Evolutionary conservation across 306 rosid genomes (phyloP).

Genomic region (Prosopis cineraria): DNA sequence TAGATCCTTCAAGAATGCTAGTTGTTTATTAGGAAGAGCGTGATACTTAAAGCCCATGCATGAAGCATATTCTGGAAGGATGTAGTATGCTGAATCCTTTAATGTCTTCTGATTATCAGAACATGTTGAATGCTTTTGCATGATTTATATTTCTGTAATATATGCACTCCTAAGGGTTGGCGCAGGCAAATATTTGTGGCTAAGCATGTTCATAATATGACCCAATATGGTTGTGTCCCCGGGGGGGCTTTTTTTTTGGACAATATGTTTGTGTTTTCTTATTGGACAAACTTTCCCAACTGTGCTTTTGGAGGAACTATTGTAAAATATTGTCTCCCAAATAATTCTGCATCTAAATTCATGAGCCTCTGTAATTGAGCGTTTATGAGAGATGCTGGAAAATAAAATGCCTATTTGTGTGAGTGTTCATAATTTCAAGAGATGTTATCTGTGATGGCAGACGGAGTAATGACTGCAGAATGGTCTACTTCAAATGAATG

Average conservation of each 20-base stretch:
- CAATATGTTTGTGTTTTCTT: slow-evolving; percentile 2
- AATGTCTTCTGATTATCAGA: not conserved
- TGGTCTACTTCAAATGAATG: slow-evolving; percentile 95
- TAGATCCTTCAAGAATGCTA: not conserved
- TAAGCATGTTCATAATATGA: not conserved
- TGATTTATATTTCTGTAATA: not conserved
- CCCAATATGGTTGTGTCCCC: not conserved
- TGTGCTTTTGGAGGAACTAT: slow-evolving; percentile 10
- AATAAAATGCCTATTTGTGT: slow-evolving; percentile 1
- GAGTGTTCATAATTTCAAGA: slow-evolving; percentile 16
- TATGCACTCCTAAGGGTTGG: slow-evolving; percentile 4
- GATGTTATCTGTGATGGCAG: slow-evolving; percentile 49
- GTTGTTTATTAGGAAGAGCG: not conserved
- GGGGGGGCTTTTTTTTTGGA: too few species aligned
- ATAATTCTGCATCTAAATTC: not conserved
- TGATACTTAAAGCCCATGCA: not conserved
- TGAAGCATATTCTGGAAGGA: not conserved
- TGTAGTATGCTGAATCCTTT: not conserved
- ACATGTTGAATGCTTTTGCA: not conserved
- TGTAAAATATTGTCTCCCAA: slow-evolving; percentile 8
- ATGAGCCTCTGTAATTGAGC: slow-evolving; percentile 1
- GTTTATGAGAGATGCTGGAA: not conserved
- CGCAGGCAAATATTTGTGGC: not conserved
- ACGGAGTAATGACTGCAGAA: slow-evolving; percentile 89
- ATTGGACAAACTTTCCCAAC: not conserved